These are phyloP conservation scores for Calonectria hongkongensis DNA, from an alignment of 2,329 filamentous ascomycete species.

Conservation along the genomic window DNA sequence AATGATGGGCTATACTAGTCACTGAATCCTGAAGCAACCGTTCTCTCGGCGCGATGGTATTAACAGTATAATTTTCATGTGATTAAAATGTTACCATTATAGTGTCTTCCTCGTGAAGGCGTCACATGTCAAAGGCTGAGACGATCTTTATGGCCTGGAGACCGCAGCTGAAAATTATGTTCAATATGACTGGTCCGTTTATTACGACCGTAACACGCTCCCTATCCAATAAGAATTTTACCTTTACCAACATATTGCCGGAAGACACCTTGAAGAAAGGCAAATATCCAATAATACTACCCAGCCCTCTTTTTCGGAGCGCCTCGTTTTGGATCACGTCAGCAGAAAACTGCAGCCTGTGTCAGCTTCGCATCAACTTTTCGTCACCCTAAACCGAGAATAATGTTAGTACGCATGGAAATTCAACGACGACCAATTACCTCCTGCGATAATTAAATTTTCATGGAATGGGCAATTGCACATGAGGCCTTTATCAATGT, in stretches of 20 bases:
- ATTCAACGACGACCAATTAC: not conserved
- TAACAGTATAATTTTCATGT: not conserved
- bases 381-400: not conserved
- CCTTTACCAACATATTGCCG: not conserved
- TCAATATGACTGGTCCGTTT: not conserved
- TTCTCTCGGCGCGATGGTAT: not conserved
- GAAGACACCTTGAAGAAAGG: not conserved
- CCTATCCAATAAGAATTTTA: not conserved
- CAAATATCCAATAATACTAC: not conserved
- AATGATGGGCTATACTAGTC: not conserved
- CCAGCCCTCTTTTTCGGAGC: not conserved
- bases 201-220: not conserved
- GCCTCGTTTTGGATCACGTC: conserved; percentile 1
- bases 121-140: not conserved
- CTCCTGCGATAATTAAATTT: not conserved
- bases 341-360: not conserved
- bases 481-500: not conserved
- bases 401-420: not conserved
- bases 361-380: not conserved
- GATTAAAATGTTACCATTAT: not conserved
- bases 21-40: not conserved
- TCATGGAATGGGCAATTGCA: not conserved
- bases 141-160: not conserved
- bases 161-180: not conserved
- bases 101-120: not conserved